These are phyloP conservation scores for Funneliformis geosporum DNA, from an alignment of 192 early-diverging fungal genomes.

Conservation along the genomic window DNA sequence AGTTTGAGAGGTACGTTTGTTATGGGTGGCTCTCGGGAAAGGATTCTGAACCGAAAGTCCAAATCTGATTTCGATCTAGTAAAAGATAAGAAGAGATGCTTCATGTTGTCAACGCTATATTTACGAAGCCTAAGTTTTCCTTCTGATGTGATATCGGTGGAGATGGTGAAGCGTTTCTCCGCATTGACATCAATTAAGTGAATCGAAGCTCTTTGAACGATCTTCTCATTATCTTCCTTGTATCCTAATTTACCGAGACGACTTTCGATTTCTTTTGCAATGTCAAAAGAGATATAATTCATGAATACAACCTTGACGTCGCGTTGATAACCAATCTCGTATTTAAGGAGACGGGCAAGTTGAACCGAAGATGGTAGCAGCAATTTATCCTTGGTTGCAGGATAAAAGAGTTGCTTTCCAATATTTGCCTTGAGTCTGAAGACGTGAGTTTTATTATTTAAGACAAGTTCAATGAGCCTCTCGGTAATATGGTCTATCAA, in stretches of 20 bases:
- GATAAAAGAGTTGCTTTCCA: slow-evolving; percentile 6
- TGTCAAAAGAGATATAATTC: neutral
- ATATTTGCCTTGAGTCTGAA: neutral
- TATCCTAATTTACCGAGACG: neutral
- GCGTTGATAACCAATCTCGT: neutral
- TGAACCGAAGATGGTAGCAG: neutral
- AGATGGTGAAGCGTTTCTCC: neutral
- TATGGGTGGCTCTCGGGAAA: neutral
- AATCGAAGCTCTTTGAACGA: neutral
- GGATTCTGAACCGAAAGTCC: slow-evolving; percentile 3
- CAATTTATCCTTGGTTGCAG: neutral
- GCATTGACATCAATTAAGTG: neutral
- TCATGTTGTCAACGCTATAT: neutral
- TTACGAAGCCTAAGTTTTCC: neutral
- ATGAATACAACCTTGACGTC: neutral
- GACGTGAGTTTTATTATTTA: neutral
- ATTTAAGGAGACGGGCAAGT: neutral
- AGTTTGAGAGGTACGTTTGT: neutral
- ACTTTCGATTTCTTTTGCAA: neutral
- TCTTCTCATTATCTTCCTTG: neutral
- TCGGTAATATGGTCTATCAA: neutral
- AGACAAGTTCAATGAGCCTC: neutral
- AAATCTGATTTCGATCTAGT: neutral
- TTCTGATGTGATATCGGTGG: neutral
- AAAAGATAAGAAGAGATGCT: neutral